A percentile compares a stretch with the other conserved stretches of the same genome.
Evolutionary conservation across 441 rosid genomes (phyloP).

Genomic region (Omphalea diandra): DNA sequence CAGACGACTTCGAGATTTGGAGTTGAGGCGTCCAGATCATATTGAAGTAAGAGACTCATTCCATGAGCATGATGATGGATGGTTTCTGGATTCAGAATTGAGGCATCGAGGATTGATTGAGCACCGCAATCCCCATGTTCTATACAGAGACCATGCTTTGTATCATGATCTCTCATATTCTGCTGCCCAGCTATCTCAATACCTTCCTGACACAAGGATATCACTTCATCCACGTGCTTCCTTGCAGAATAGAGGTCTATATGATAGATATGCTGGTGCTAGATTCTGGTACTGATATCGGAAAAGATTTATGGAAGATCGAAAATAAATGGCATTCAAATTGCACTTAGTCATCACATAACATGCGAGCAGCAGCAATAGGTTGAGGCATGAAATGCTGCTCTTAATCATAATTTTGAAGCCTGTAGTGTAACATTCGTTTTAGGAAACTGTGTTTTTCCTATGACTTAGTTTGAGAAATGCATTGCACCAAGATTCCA

Average conservation of each 20-base stretch:
- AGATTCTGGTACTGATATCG: constrained; percentile 1
- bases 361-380: constrained; percentile 1
- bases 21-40: constrained; percentile 2
- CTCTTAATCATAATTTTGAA: background rate
- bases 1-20: constrained; percentile 9
- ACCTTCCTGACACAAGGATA: background rate
- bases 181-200: constrained; percentile 10
- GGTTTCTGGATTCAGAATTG: constrained; percentile 2
- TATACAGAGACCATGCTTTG: constrained; percentile 2
- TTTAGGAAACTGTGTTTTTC: too few species aligned
- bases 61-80: constrained; percentile 3
- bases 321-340: background rate
- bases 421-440: too few species aligned
- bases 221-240: background rate
- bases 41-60: background rate
- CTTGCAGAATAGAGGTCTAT: background rate
- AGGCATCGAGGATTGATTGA: constrained; percentile 17
- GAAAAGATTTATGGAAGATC: background rate
- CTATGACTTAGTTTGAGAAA: background rate
- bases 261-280: constrained; percentile 1
- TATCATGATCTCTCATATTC: constrained; percentile 1
- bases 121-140: background rate
- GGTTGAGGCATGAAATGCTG: background rate
- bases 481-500: background rate
- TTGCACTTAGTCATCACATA: background rate